phyloP scores from a whole-genome alignment of 805 yeast species.

The Danielia reshetovae region DNA sequence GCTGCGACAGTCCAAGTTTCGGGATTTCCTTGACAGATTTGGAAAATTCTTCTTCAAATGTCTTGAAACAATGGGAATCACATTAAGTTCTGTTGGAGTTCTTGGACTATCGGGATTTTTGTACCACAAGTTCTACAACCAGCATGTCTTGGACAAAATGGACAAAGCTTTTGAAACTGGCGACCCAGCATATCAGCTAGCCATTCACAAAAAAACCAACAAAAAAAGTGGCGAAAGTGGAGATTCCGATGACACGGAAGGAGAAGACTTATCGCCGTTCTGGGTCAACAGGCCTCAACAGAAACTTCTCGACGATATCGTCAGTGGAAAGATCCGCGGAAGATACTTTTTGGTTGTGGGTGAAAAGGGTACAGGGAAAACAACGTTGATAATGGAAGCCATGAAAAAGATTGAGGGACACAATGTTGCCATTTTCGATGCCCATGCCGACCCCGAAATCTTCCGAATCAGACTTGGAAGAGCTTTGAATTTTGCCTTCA shows the following conservation, averaged over 20 bases:
- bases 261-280: conserved; percentile 27
- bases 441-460: conserved; percentile 82
- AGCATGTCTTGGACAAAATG: conserved; percentile 61
- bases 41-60: conserved; percentile 37
- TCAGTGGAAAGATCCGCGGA: conserved; percentile 61
- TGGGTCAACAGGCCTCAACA: conserved; percentile 79
- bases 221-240: conserved; percentile 11
- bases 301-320: conserved; percentile 55
- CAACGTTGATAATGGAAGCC: conserved; percentile 69
- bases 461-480: conserved; percentile 72
- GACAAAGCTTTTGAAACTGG: conserved; percentile 62
- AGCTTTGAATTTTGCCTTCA: conserved; percentile 68
- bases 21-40: conserved; percentile 17
- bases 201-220: conserved; percentile 47
- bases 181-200: conserved; percentile 59
- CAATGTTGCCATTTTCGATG: conserved; percentile 70
- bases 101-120: conserved; percentile 69
- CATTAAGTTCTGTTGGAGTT: conserved; percentile 63
- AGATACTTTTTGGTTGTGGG: conserved; percentile 72
- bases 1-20: conserved; percentile 15
- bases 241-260: conserved; percentile 14
- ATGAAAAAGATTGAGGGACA: conserved; percentile 59
- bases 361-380: conserved; percentile 85
- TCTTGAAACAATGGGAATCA: conserved; percentile 66
- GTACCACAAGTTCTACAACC: conserved; percentile 60